phyloP scores from a whole-genome alignment of 176 grass and related monocot genomes.

The Oryza brachyantha region DNA sequence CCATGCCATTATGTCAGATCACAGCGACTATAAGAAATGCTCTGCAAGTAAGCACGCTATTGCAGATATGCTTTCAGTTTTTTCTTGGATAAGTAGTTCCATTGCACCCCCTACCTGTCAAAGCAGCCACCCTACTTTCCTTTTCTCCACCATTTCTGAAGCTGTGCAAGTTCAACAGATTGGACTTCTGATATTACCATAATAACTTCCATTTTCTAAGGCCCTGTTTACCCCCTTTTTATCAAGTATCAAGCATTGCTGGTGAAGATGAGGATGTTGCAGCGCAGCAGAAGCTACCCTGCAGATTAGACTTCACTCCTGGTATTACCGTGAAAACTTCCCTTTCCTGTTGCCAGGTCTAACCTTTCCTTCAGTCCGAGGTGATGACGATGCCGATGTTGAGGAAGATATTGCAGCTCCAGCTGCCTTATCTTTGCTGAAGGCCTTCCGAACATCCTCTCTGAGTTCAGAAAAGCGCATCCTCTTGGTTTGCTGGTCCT shows the following conservation, averaged over 20 bases:
- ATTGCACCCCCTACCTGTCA: background rate
- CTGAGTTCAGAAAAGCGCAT: slow-evolving; percentile 81
- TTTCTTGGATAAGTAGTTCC: background rate
- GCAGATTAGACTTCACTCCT: background rate
- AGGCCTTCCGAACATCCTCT: slow-evolving; percentile 84
- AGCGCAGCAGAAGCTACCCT: slow-evolving; percentile 20
- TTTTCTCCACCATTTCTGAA: background rate
- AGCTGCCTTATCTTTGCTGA: slow-evolving; percentile 78
- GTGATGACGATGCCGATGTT: slow-evolving; percentile 41
- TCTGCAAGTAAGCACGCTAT: background rate
- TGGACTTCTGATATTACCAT: background rate
- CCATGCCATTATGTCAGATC: slow-evolving; percentile 3
- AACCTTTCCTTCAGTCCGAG: slow-evolving; percentile 16
- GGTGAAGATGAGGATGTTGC: slow-evolving; percentile 39
- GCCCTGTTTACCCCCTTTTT: background rate
- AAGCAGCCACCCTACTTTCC: slow-evolving; percentile 1
- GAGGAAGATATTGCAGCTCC: slow-evolving; percentile 39
- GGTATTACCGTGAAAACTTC: background rate
- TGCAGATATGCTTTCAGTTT: background rate
- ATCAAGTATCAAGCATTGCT: background rate
- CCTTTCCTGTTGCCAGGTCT: slow-evolving; percentile 22
- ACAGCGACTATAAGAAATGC: slow-evolving; percentile 21
- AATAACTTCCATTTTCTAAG: background rate
- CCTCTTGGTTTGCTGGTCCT: slow-evolving; percentile 67
- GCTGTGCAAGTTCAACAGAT: background rate